Conservation (phyloP, 352 stramenopile species). For the Phytophthora syringae region DNA sequence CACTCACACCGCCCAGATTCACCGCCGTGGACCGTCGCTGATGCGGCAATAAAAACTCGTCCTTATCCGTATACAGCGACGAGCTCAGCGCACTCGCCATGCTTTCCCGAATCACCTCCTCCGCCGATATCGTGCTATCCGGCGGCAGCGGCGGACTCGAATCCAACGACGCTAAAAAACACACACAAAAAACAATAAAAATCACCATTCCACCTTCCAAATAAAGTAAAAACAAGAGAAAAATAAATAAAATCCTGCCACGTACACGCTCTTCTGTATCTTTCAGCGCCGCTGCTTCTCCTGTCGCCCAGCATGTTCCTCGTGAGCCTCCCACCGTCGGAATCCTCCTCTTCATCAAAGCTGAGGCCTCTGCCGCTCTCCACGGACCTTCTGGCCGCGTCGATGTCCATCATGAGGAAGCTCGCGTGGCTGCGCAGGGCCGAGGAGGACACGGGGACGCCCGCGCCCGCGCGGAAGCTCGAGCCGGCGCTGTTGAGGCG, state of each 20-base stretch:
- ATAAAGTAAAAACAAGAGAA: too few relatives aligned
- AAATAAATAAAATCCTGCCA: too few relatives aligned
- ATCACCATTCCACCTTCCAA: not conserved
- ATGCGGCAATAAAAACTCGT: conserved; percentile 62
- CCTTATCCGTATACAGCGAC: conserved; percentile 73
- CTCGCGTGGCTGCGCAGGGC: conserved; percentile 45
- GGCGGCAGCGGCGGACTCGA: conserved; percentile 73
- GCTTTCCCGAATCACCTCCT: conserved; percentile 89
- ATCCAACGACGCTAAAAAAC: conserved; percentile 53
- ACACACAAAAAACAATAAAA: conserved; percentile 8
- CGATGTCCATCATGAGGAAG: conserved; percentile 65
- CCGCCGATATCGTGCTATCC: conserved; percentile 84
- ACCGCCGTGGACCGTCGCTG: conserved; percentile 36
- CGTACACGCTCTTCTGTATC: conserved; percentile 51
- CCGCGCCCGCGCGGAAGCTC: conserved; percentile 31
- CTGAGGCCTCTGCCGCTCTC: conserved; percentile 19
- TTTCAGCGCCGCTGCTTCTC: conserved; percentile 38
- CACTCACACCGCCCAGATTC: conserved; percentile 20
- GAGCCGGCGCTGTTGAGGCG: conserved; percentile 33
- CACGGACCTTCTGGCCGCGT: conserved; percentile 47
- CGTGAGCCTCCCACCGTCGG: conserved; percentile 39
- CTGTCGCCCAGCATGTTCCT: conserved; percentile 56
- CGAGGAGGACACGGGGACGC: conserved; percentile 37
- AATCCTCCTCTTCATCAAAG: conserved; percentile 36
- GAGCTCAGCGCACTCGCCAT: conserved; percentile 81